A percentile compares a stretch with the other conserved stretches of the same genome.
phyloP scores from a whole-genome alignment of 2,329 filamentous ascomycete species.

The Apiospora hydei region DNA sequence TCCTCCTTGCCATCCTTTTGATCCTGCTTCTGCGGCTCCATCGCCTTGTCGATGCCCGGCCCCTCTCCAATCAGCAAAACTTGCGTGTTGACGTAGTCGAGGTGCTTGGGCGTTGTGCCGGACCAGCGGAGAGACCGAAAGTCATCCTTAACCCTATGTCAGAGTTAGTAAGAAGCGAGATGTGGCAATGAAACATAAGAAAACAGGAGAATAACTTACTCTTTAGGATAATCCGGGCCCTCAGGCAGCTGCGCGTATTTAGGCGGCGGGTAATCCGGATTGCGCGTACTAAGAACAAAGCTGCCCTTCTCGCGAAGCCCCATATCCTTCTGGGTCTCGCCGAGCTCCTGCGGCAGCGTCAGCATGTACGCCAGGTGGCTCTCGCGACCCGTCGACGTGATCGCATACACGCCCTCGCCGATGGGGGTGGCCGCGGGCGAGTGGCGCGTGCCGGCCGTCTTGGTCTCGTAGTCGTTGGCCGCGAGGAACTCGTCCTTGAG shows the following conservation, averaged over 20 bases:
- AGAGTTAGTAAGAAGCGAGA: background rate
- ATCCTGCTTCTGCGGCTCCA: slow-evolving; percentile 62
- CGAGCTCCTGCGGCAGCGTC: slow-evolving; percentile 74
- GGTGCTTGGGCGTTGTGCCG: slow-evolving; percentile 73
- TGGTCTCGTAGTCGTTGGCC: slow-evolving; percentile 74
- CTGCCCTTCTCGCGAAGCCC: slow-evolving; percentile 76
- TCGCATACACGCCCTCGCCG: slow-evolving; percentile 86
- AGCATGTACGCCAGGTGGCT: slow-evolving; percentile 83
- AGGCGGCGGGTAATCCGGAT: slow-evolving; percentile 74
- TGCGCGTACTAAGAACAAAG: slow-evolving; percentile 82
- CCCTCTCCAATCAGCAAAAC: slow-evolving; percentile 80
- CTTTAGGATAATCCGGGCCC: slow-evolving; percentile 72
- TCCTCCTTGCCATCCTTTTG: slow-evolving; percentile 67
- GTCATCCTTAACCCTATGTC: slow-evolving; percentile 68
- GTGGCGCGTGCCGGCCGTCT: slow-evolving; percentile 74
- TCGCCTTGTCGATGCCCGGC: slow-evolving; percentile 61
- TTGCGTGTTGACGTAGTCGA: slow-evolving; percentile 79
- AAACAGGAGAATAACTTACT: slow-evolving; percentile 54
- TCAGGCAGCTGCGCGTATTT: slow-evolving; percentile 68
- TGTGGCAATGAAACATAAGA: background rate
- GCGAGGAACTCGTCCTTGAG: slow-evolving; percentile 77
- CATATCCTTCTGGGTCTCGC: slow-evolving; percentile 77
- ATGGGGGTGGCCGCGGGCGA: slow-evolving; percentile 74
- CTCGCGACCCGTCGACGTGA: slow-evolving; percentile 74
- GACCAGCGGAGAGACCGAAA: slow-evolving; percentile 79